phyloP scores from a whole-genome alignment of 805 yeast genomes.

The Pichia paraexigua region DNA sequence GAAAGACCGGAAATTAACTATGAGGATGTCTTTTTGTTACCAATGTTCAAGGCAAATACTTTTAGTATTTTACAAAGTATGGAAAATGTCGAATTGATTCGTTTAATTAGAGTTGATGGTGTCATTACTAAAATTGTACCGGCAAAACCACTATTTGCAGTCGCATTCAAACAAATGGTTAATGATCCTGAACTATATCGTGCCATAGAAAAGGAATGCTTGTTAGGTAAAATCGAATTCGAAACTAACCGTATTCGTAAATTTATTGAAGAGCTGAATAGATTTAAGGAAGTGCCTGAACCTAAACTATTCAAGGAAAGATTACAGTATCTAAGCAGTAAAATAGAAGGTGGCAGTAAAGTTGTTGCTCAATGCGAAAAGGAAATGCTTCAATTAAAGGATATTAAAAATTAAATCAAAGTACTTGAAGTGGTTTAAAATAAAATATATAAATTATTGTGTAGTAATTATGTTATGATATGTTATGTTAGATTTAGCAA shows the following conservation, averaged over 20 bases:
- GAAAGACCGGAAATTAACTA: slow-evolving; percentile 37
- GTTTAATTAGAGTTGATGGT: slow-evolving; percentile 71
- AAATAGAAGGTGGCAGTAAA: slow-evolving; percentile 54
- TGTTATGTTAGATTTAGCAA: not conserved
- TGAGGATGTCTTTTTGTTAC: slow-evolving; percentile 45
- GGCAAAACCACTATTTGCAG: slow-evolving; percentile 76
- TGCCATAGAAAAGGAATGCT: slow-evolving; percentile 56
- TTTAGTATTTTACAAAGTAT: slow-evolving; percentile 54
- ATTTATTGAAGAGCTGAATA: slow-evolving; percentile 65
- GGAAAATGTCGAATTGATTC: slow-evolving; percentile 72
- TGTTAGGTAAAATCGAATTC: slow-evolving; percentile 43
- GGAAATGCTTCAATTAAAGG: slow-evolving; percentile 17
- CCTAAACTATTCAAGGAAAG: slow-evolving; percentile 52
- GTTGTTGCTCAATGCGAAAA: slow-evolving; percentile 43
- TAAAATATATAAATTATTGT: not conserved
- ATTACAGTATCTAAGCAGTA: slow-evolving; percentile 55
- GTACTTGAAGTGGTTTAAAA: not conserved
- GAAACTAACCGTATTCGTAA: slow-evolving; percentile 57
- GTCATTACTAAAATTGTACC: slow-evolving; percentile 57
- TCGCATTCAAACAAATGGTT: slow-evolving; percentile 67
- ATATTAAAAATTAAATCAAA: not conserved
- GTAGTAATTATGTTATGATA: not conserved
- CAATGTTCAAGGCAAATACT: slow-evolving; percentile 51
- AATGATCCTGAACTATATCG: slow-evolving; percentile 48
- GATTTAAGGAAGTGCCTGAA: slow-evolving; percentile 43